Conservation (phyloP, 495 filamentous ascomycete species). For the Penicillium goetzii region DNA sequence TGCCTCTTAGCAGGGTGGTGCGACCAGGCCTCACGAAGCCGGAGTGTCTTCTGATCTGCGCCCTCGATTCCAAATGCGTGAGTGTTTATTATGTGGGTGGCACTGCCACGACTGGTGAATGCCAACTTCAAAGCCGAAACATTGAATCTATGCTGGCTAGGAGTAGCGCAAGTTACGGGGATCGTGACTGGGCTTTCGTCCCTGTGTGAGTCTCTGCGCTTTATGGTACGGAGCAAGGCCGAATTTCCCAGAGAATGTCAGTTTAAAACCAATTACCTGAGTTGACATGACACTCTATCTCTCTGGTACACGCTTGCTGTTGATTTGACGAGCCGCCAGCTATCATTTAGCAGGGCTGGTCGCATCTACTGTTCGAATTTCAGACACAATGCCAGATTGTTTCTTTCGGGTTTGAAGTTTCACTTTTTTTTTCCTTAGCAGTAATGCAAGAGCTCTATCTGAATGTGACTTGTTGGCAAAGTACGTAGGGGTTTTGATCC, state of each 20-base stretch:
- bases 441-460: no score
- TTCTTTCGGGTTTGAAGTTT: background rate
- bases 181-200: background rate
- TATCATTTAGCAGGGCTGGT: background rate
- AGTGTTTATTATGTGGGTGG: background rate
- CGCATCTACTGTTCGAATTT: background rate
- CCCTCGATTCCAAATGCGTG: constrained; percentile 1
- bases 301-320: background rate
- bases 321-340: background rate
- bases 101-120: background rate
- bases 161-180: background rate
- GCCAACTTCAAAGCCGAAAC: constrained; percentile 1
- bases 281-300: background rate
- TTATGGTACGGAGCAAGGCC: background rate
- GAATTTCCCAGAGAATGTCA: background rate
- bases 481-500: background rate
- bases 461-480: background rate
- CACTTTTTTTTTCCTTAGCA: background rate
- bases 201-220: background rate
- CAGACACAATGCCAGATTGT: background rate
- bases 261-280: background rate
- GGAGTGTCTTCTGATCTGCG: constrained; percentile 1
- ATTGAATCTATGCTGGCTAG: background rate
- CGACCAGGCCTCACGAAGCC: background rate
- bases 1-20: background rate